Evolutionary conservation across 1,284 basidiomycete genomes (phyloP).

Genomic region (Porodaedalea pini): DNA sequence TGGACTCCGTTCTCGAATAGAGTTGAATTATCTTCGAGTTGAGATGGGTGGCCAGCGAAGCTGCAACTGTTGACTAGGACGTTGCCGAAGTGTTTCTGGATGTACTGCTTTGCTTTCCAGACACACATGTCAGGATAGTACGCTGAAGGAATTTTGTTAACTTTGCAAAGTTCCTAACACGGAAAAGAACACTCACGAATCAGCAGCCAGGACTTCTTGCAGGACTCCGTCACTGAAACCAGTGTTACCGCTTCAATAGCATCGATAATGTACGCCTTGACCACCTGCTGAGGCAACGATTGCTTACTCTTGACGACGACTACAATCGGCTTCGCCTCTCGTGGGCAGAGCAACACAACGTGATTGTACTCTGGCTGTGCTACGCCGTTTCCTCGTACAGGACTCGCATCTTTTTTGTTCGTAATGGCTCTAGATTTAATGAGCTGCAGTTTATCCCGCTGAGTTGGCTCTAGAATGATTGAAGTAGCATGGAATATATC

Average conservation of each 20-base stretch:
- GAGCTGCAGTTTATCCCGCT: conserved; percentile 11
- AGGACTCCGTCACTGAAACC: conserved; percentile 13
- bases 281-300: conserved; percentile 8
- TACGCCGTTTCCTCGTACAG: background rate
- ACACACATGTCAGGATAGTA: conserved; percentile 13
- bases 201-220: conserved; percentile 10
- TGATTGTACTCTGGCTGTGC: conserved; percentile 13
- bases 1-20: conserved; percentile 8
- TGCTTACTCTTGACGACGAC: conserved; percentile 9
- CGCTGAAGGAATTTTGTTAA: conserved; percentile 7
- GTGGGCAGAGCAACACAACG: conserved; percentile 19
- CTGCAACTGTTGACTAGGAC: background rate
- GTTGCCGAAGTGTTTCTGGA: conserved; percentile 1
- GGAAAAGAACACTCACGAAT: conserved; percentile 11
- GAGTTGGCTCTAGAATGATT: conserved; percentile 4
- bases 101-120: conserved; percentile 15
- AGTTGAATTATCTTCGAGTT: conserved; percentile 7
- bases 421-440: background rate
- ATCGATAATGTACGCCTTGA: conserved; percentile 17
- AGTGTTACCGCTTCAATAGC: conserved; percentile 7
- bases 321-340: conserved; percentile 9
- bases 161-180: background rate
- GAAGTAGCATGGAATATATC: background rate
- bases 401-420: background rate
- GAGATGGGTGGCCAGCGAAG: background rate